Evolutionary conservation across 148 eudicot genomes (phyloP).

Genomic region (Selenicereus undatus): DNA sequence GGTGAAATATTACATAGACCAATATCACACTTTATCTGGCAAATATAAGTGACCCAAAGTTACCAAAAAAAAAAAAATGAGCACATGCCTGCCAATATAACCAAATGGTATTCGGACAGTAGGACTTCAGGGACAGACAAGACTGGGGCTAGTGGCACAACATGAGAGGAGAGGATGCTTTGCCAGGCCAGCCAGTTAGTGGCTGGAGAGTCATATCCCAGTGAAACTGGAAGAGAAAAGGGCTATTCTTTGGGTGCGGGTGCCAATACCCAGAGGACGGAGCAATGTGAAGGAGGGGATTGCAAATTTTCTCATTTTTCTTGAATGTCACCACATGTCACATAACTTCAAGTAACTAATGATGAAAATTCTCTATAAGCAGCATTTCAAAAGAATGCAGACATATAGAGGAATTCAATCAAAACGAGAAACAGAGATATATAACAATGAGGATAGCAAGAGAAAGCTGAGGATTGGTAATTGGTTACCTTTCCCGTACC

Average conservation of each 20-base stretch:
- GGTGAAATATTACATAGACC: neutral
- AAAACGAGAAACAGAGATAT: neutral
- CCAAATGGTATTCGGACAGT: neutral
- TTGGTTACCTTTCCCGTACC: slow-evolving; percentile 88
- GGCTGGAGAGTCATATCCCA: neutral
- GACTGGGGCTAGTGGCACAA: neutral
- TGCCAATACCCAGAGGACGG: neutral
- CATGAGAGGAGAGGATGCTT: neutral
- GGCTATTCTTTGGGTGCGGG: no score
- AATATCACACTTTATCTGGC: neutral
- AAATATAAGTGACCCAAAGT: neutral
- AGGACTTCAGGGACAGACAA: neutral
- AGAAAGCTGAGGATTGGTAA: neutral
- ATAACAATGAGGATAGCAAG: no score
- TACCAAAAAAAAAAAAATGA: neutral
- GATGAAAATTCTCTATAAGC: neutral
- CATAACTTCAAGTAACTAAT: neutral
- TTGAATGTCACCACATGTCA: neutral
- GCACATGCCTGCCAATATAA: neutral
- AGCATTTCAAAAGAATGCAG: slow-evolving; percentile 3
- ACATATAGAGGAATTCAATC: neutral
- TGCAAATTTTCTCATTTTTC: neutral
- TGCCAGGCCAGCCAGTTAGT: neutral
- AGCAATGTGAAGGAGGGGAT: neutral
- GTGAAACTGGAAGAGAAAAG: neutral